A percentile compares a stretch with the other conserved stretches of the same genome.
Evolutionary conservation across 2,329 filamentous ascomycete species (phyloP).

Genomic region (Cladobotryum mycophilum): DNA sequence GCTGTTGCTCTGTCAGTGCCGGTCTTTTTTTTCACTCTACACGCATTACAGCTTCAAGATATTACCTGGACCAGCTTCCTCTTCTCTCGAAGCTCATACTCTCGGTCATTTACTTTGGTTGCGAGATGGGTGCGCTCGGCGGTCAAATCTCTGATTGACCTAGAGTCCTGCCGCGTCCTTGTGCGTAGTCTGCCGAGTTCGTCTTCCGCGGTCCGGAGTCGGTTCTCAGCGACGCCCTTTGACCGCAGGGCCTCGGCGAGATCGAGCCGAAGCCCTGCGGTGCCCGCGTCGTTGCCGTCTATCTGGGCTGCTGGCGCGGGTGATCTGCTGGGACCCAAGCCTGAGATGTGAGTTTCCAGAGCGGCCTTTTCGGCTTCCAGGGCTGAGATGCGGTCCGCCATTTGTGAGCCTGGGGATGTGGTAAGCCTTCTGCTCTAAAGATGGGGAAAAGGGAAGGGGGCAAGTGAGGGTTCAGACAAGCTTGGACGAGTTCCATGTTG

Average conservation of each 20-base stretch:
- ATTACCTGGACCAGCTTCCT: slow-evolving; percentile 69
- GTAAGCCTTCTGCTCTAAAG: slow-evolving; percentile 14
- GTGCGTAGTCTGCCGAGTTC: slow-evolving; percentile 59
- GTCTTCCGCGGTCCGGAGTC: slow-evolving; percentile 54
- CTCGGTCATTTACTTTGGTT: slow-evolving; percentile 67
- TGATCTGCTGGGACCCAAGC: slow-evolving; percentile 15
- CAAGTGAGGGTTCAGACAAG: slow-evolving; percentile 51
- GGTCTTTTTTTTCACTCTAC: background rate
- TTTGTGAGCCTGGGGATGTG: slow-evolving; percentile 48
- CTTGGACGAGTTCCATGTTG: slow-evolving; percentile 64
- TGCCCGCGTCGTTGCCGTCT: slow-evolving; percentile 25
- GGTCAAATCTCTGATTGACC: slow-evolving; percentile 55
- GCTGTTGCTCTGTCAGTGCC: slow-evolving; percentile 33
- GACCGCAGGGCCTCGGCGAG: slow-evolving; percentile 72
- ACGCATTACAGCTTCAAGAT: background rate
- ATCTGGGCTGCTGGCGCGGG: slow-evolving; percentile 14
- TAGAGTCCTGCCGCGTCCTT: slow-evolving; percentile 53
- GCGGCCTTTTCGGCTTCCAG: slow-evolving; percentile 53
- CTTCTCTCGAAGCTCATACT: slow-evolving; percentile 81
- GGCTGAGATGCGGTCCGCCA: slow-evolving; percentile 60
- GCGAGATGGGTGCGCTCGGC: slow-evolving; percentile 56
- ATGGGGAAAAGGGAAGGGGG: slow-evolving; percentile 14
- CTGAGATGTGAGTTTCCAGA: slow-evolving; percentile 25
- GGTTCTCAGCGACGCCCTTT: slow-evolving; percentile 59
- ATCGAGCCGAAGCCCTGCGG: slow-evolving; percentile 56